phyloP scores from a whole-genome alignment of 78 protist species.

The Dictyostelium firmibasis region DNA sequence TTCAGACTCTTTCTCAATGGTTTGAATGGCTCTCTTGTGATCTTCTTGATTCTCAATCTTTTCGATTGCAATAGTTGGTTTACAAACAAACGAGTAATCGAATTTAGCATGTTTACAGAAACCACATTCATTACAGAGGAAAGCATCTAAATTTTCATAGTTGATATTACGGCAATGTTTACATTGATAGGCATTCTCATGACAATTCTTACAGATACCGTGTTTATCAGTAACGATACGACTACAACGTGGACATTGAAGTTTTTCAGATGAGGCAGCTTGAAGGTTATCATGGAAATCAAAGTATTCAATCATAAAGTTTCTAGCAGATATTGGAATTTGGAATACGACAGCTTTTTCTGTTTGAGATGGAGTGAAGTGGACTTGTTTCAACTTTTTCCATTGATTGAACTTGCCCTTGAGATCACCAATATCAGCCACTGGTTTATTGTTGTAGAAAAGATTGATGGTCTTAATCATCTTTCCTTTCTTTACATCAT shows the following conservation, averaged over 20 bases:
- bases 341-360: slow-evolving; percentile 71
- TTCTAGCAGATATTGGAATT: slow-evolving; percentile 84
- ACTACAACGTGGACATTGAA: slow-evolving; percentile 91
- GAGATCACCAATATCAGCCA: slow-evolving; percentile 82
- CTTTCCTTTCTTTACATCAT: slow-evolving; percentile 68
- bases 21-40: slow-evolving; percentile 29
- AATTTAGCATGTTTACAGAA: slow-evolving; percentile 89
- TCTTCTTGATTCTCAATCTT: slow-evolving; percentile 83
- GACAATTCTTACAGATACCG: slow-evolving; percentile 94
- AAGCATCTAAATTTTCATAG: slow-evolving; percentile 94
- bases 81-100: slow-evolving; percentile 76
- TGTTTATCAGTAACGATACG: slow-evolving; percentile 86
- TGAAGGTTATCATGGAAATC: slow-evolving; percentile 77
- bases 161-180: slow-evolving; percentile 97
- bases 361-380: slow-evolving; percentile 71
- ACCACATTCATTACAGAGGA: slow-evolving; percentile 97
- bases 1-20: slow-evolving; percentile 79
- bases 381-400: slow-evolving; percentile 58
- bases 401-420: slow-evolving; percentile 79
- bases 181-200: slow-evolving; percentile 97
- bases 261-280: slow-evolving; percentile 56
- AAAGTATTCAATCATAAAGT: slow-evolving; percentile 89
- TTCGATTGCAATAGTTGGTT: slow-evolving; percentile 75
- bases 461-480: slow-evolving; percentile 80
- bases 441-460: slow-evolving; percentile 77